Conservation (phyloP, 2,329 filamentous ascomycete species). For the Scortechinia acanthostroma region DNA sequence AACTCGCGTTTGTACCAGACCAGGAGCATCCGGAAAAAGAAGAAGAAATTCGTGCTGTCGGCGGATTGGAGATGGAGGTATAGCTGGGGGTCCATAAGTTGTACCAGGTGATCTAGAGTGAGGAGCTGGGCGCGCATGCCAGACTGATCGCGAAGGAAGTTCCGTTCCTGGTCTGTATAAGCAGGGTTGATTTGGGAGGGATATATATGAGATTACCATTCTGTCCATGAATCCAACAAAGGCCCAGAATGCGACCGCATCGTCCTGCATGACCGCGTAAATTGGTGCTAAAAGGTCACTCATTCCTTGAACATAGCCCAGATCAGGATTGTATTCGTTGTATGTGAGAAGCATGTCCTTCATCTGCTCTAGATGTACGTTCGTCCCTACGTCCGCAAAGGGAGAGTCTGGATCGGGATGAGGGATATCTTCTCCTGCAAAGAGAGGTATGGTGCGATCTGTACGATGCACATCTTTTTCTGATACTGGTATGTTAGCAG, state of each 20-base stretch:
- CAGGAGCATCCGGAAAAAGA: conserved; percentile 97
- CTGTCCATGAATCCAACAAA: conserved; percentile 95
- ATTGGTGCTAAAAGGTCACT: conserved; percentile 91
- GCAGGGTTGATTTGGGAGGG: not conserved
- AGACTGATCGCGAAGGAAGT: conserved; percentile 90
- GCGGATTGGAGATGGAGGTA: conserved; percentile 83
- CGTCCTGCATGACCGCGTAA: conserved; percentile 95
- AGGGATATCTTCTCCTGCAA: conserved; percentile 90
- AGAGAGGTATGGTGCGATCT: conserved; percentile 88
- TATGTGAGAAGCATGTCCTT: conserved; percentile 99
- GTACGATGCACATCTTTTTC: conserved; percentile 98
- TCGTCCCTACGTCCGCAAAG: conserved; percentile 86
- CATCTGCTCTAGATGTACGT: conserved; percentile 96
- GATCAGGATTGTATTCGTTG: conserved; percentile 91
- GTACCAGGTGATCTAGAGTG: conserved; percentile 87
- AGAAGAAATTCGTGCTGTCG: conserved; percentile 98
- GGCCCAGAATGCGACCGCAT: conserved; percentile 92
- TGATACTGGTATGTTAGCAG: conserved; percentile 33
- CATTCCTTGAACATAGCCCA: conserved; percentile 98
- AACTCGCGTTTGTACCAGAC: conserved; percentile 99
- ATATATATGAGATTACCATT: conserved; percentile 54
- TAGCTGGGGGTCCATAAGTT: conserved; percentile 91
- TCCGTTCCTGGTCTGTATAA: conserved; percentile 47
- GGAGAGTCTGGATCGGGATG: conserved; percentile 94
- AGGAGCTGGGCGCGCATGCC: conserved; percentile 90